Evolutionary conservation across 2,329 filamentous ascomycete genomes (phyloP).

Genomic region (Colletotrichum plurivorum): DNA sequence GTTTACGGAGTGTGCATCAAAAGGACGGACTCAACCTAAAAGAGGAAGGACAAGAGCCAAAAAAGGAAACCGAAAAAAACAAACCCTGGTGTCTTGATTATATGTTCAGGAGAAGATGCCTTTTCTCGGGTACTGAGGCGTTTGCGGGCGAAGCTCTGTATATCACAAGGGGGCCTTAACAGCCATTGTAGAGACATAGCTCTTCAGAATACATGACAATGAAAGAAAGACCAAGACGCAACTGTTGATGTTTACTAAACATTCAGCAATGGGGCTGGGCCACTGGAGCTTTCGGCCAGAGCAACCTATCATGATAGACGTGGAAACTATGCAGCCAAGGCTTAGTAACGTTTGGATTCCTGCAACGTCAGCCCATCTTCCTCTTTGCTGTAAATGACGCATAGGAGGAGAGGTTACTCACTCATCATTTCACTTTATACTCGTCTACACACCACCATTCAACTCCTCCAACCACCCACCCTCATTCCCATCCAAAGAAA

Average conservation of each 20-base stretch:
- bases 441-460: background rate
- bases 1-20: slow-evolving; percentile 22
- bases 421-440: background rate
- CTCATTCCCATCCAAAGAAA: no score
- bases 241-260: background rate
- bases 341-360: slow-evolving; percentile 22
- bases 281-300: background rate
- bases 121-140: background rate
- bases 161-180: background rate
- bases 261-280: no score
- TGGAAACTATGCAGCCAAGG: slow-evolving; percentile 27
- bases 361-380: background rate
- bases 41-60: background rate
- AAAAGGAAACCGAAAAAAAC: background rate
- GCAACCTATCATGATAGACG: slow-evolving; percentile 17
- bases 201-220: background rate
- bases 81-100: background rate
- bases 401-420: background rate
- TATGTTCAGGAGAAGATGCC: background rate
- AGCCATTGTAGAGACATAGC: background rate
- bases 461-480: background rate
- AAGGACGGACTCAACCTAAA: background rate
- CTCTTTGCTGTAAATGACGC: slow-evolving; percentile 4
- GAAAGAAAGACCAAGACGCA: background rate
- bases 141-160: background rate